Base-by-base conservation (phyloP, 768 basidiomycete genomes). In the Cystofilobasidium macerans region DNA sequence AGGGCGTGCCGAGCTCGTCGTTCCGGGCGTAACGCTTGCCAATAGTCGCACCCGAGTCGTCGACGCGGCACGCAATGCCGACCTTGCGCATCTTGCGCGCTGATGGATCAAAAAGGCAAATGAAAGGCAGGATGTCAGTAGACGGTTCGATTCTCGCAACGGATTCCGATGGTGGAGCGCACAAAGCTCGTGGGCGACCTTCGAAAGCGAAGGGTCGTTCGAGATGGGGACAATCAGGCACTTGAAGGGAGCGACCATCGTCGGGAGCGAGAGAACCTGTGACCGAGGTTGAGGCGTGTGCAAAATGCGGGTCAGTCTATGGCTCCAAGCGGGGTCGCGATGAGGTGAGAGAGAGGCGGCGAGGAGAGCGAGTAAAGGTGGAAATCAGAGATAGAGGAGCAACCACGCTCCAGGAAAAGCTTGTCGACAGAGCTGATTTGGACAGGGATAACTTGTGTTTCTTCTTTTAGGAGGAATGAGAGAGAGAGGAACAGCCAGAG, bases 1-100 rank as follows among this genome's bases (percentile, higher is more conserved):
- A 99, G 1, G 95, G 95, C 35, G 95, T 98, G 69, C 95, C 95
- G 53, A 99, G 82, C 78, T 98, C 95, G 77, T 99, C 95, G 77
- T 98, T 99, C 66, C 95, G 84, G 16, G 95, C 85, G 78, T 98
- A 98, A 18, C 94, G 90, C 78, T 89, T 93, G 47, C 95, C 95
- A 73, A 98, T 98, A 11, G 89, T 86, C 38, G 87, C 85, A 71
- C 86, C 88, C 28, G 93, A 98, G 75, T 98, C 94, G 75, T 98
- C 95, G 3, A 98, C 93, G 60, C 92, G 83, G 57, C 89, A 86
- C 74, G 91, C 89, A 61, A 98, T 82, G 68, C 95, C 94, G 11
- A 86, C 86, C 73, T 82, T 82, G 70, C 95, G 86, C 73, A 98
- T 80, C 75, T 92, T 89, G 38, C 83, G 80, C 57, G 93, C 93